Percentiles rank a stretch among this genome's conserved stretches.
These are phyloP conservation scores for Pseudocercospora cruenta DNA, from an alignment of 2,329 filamentous ascomycete genomes.

Conservation along the genomic window DNA sequence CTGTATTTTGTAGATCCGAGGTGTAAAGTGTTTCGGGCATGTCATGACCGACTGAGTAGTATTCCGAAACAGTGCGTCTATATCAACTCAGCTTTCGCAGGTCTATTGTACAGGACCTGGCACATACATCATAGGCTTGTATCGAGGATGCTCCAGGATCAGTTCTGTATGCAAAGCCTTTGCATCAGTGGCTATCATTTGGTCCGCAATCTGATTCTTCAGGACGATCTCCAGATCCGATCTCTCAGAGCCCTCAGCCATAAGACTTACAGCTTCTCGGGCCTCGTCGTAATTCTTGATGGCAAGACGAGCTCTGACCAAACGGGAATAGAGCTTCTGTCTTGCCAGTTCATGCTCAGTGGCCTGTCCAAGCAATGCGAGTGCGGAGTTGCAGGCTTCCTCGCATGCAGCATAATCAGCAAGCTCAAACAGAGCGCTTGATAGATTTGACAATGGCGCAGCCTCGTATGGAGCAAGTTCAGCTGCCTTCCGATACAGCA, in stretches of 20 bases:
- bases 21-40: constrained; percentile 18
- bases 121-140: constrained; percentile 22
- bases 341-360: constrained; percentile 9
- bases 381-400: constrained; percentile 12
- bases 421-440: constrained; percentile 24
- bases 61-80: constrained; percentile 15
- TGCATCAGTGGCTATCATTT: neutral
- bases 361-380: constrained; percentile 15
- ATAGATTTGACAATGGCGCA: constrained; percentile 26
- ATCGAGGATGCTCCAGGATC: constrained; percentile 17
- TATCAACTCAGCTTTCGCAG: neutral
- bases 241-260: neutral
- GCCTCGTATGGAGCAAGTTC: constrained; percentile 19
- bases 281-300: neutral
- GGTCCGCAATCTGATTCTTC: neutral
- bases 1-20: neutral
- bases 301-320: constrained; percentile 15
- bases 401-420: constrained; percentile 20
- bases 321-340: constrained; percentile 20
- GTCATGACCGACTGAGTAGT: constrained; percentile 21
- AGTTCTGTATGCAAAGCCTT: constrained; percentile 11
- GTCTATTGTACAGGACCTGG: neutral
- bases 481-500: constrained; percentile 19
- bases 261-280: neutral
- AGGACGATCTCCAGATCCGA: neutral